These are phyloP conservation scores for Haplosporangium sp. DNA, from an alignment of 371 early-diverging fungal species.

Conservation along the genomic window DNA sequence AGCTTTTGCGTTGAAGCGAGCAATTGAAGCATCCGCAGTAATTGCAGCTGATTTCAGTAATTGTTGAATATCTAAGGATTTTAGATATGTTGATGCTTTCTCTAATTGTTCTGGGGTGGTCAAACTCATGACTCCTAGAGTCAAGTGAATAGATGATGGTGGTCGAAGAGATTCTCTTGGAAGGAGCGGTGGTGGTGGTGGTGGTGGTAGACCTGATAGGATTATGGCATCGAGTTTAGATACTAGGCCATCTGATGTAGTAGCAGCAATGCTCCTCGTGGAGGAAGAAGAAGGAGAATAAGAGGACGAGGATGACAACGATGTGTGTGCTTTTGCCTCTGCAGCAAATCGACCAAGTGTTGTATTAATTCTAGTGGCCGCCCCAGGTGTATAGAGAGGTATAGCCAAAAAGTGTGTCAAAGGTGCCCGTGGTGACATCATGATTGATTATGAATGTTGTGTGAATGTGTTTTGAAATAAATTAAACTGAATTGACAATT, in stretches of 20 bases:
- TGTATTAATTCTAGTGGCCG: conserved; percentile 8
- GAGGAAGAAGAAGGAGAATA: neutral
- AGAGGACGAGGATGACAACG: neutral
- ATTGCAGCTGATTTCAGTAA: conserved; percentile 4
- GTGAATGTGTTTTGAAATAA: too few species aligned
- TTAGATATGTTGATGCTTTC: neutral
- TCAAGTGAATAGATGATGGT: conserved; percentile 4
- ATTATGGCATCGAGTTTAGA: neutral
- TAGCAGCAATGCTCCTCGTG: neutral
- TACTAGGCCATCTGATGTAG: neutral
- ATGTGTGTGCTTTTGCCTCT: conserved; percentile 4
- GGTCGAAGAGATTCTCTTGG: conserved; percentile 14
- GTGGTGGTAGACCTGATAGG: neutral
- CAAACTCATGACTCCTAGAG: conserved; percentile 19
- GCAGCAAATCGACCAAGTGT: conserved; percentile 14
- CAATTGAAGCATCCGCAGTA: neutral
- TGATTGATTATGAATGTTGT: too few species aligned
- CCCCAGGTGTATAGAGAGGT: conserved; percentile 10
- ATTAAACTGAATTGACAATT: too few species aligned
- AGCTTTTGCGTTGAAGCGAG: neutral
- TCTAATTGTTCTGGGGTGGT: conserved; percentile 1
- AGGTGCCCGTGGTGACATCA: neutral
- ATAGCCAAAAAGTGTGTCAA: conserved; percentile 20
- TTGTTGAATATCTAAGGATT: conserved; percentile 1
- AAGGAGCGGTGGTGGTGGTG: conserved; percentile 1